Base-by-base conservation (phyloP, 805 yeast species). In the Maudiozyma pseudohumilis region DNA sequence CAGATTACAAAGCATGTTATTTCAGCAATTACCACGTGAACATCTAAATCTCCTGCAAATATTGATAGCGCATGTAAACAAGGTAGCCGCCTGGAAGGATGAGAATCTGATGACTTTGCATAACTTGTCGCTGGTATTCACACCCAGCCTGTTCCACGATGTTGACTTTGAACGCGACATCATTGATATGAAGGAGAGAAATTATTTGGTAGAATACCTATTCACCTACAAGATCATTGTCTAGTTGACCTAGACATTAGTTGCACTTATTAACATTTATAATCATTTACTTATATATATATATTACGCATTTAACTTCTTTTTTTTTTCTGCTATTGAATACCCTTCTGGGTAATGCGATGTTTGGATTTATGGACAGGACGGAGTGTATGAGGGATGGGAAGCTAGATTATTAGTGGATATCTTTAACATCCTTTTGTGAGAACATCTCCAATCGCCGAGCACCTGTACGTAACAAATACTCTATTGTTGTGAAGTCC, bases 51-150 rank as follows among this genome's bases (percentile, higher is more conserved):
- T 82, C 2, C 60, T 92, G 44, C 64, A 60, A 40, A 47, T 63
- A 30, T 62, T 92, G 28, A 64, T 81, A 35, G 63, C 63, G 32
- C 98, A 92, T 64, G 65, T 92, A 46, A 60, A 67, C 32, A 60
- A 64, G 39, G 79, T 92, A 23, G 73, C 75, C 28, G 56, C 64
- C 20, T 66, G 69, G 53, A 66, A 74, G 32, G 59, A 58, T 10
- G 53, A 60, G 31, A 92, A 88, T 55, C 70, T 88, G 56, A 92
- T 92, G 98, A 83, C 73, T 29, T 66, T 72, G 48, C 77, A 77
- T 58, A 87, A 92, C 51, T 61, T 92, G 37, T 79, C 95, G 0
- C 85, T 92, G 31, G 96, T 89, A 6, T 92, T 92, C 67, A 95
- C 96, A 1, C 97, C 98, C 3, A 86, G 96, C 6, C 62, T 92